A percentile compares a stretch with the other conserved stretches of the same genome.
These are phyloP conservation scores for Haplosporangium sp. DNA, from an alignment of 371 early-diverging fungal genomes.

Conservation along the genomic window DNA sequence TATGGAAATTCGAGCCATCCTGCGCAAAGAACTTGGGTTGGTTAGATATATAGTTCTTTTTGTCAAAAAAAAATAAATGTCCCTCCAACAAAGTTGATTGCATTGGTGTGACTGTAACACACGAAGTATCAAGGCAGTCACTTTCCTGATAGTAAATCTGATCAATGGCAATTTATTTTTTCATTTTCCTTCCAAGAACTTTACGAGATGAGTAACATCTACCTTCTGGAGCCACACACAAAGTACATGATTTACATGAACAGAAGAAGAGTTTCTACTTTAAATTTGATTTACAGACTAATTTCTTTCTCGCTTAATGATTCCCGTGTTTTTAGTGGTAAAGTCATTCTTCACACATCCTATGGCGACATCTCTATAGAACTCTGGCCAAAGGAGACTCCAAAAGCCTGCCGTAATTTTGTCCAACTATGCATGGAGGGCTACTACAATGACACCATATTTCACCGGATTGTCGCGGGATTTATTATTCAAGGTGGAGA, in stretches of 20 bases:
- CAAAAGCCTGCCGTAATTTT: slow-evolving; percentile 93
- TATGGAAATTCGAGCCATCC: no score
- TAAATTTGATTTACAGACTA: no score
- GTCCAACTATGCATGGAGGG: slow-evolving; percentile 89
- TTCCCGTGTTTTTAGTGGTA: slow-evolving; percentile 68
- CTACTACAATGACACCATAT: slow-evolving; percentile 86
- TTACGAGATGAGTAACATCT: slow-evolving; percentile 74
- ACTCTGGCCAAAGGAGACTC: slow-evolving; percentile 94
- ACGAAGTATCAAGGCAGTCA: background rate
- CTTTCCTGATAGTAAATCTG: background rate
- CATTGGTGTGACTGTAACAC: no score
- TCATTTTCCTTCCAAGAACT: background rate
- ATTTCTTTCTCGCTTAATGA: background rate
- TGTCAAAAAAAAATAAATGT: no score
- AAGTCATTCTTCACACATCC: slow-evolving; percentile 90
- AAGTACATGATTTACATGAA: slow-evolving; percentile 56
- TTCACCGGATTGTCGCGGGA: slow-evolving; percentile 89
- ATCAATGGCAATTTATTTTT: background rate
- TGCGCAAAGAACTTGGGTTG: no score
- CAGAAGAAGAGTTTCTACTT: background rate
- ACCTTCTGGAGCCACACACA: slow-evolving; percentile 80
- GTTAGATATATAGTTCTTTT: no score
- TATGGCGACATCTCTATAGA: slow-evolving; percentile 92
- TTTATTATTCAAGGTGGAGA: slow-evolving; percentile 99
- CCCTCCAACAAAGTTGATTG: no score